Base-by-base conservation (phyloP, 768 basidiomycete genomes). In the Tricholoma sp. region DNA sequence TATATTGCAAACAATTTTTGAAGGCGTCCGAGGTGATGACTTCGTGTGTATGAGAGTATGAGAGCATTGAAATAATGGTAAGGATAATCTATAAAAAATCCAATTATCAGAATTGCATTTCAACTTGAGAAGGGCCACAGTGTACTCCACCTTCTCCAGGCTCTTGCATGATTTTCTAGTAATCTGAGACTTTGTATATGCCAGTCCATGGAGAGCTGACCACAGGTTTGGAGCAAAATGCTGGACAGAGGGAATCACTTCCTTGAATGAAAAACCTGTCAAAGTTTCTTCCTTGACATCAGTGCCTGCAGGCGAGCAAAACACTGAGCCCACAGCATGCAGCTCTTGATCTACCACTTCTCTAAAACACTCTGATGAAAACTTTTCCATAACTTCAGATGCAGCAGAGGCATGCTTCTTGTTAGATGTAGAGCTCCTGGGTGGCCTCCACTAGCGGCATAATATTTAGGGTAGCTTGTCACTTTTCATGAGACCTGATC, bases 1-100 rank as follows among this genome's bases (percentile, higher is more conserved):
- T 76, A 77, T 1, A 72, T 58, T 0, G 73, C 63, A 1, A 70
- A 57, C 3, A 74, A 50, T 58, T 76, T 75, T 28, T 68, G 63
- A 7, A 72, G 52, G 2, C 59, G 58, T 15, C 58, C 58, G 1
- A 58, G 57, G 31, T 66, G 61, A 52, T 72, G 66, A 0, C 68
- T 69, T 0, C 68, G 67, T 0, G 63, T 54, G 51, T 67, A 72
- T n/a, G 59, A 61, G 4, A 69, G 51, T 67, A 72, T n/a, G 59
- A 61, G 4, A 69, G 54, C 50, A 71, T 65, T 17, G 59, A 67
- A 41, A 41, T 41, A 41, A 41, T 41, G 6, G n/a, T 41, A 17
- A 41, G 39, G 6, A 41, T 17, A 9, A 41, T 17, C 39, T 41
- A 17, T 17, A 17, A 24, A 24, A 24, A 24, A 24, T 24, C 24